Evolutionary conservation across 805 yeast genomes (phyloP).

Genomic region (Metschnikowia lachancei): DNA sequence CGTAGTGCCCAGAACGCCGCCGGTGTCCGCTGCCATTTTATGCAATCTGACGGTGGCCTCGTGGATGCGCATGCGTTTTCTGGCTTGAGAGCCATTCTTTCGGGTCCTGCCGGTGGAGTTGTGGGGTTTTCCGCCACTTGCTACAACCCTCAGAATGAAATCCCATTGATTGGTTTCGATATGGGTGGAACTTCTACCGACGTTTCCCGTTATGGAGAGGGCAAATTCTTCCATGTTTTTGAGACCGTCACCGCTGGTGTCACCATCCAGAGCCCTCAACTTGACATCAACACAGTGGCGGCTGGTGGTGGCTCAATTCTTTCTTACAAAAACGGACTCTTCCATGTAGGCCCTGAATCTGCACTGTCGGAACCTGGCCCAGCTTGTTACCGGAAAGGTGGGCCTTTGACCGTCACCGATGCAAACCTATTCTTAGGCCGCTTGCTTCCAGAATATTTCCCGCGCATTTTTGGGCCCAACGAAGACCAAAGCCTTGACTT

Average conservation of each 20-base stretch:
- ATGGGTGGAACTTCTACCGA: slow-evolving; percentile 50
- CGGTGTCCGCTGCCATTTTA: slow-evolving; percentile 68
- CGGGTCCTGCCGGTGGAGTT: slow-evolving; percentile 98
- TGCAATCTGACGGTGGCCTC: slow-evolving; percentile 97
- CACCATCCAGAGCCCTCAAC: slow-evolving; percentile 44
- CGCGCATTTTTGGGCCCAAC: slow-evolving; percentile 19
- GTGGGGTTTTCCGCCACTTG: slow-evolving; percentile 90
- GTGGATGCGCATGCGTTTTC: slow-evolving; percentile 81
- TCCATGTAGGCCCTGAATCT: slow-evolving; percentile 23
- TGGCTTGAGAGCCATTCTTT: slow-evolving; percentile 81
- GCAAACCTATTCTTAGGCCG: slow-evolving; percentile 21
- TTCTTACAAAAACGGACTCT: slow-evolving; percentile 20
- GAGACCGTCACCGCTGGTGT: slow-evolving; percentile 47
- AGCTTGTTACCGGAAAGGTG: slow-evolving; percentile 23
- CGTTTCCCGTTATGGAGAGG: slow-evolving; percentile 40
- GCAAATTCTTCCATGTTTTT: slow-evolving; percentile 40
- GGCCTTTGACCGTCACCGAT: slow-evolving; percentile 23
- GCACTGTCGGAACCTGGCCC: slow-evolving; percentile 23
- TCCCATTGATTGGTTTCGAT: slow-evolving; percentile 53
- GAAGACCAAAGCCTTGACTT: slow-evolving; percentile 18
- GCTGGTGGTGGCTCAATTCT: slow-evolving; percentile 46
- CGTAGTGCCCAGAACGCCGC: slow-evolving; percentile 21
- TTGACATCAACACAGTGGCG: slow-evolving; percentile 46
- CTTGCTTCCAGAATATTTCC: slow-evolving; percentile 21
- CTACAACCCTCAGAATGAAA: slow-evolving; percentile 40